A percentile compares a stretch with the other conserved stretches of the same genome.
Evolutionary conservation across 1,139 yeast genomes (phyloP).

Genomic region (Trichomonascaceae sp.): DNA sequence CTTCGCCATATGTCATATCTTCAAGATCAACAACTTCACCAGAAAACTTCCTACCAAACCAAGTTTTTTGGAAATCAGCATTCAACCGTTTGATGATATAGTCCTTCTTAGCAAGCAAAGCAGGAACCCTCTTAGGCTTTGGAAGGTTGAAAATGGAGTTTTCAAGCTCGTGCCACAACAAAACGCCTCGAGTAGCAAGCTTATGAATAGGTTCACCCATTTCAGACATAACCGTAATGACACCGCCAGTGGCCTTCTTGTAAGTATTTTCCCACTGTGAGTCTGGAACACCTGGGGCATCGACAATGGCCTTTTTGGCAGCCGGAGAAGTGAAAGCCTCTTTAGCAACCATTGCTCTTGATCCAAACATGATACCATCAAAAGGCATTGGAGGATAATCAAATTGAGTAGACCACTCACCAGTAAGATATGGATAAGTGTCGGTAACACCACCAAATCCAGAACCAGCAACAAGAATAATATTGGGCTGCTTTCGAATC

Average conservation of each 20-base stretch:
- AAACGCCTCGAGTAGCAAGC: slow-evolving; percentile 95
- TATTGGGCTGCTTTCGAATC: slow-evolving; percentile 87
- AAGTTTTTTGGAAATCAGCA: slow-evolving; percentile 94
- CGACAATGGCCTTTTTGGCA: slow-evolving; percentile 88
- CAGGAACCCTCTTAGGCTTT: slow-evolving; percentile 79
- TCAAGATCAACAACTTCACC: slow-evolving; percentile 84
- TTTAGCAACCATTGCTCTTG: slow-evolving; percentile 95
- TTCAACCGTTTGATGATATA: slow-evolving; percentile 80
- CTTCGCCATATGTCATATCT: slow-evolving; percentile 94
- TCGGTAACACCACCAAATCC: slow-evolving; percentile 98
- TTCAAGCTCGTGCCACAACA: slow-evolving; percentile 91
- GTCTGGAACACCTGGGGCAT: slow-evolving; percentile 86
- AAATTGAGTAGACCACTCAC: slow-evolving; percentile 83
- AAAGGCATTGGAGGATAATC: slow-evolving; percentile 98
- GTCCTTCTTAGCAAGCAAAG: slow-evolving; percentile 75
- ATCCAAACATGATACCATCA: slow-evolving; percentile 94
- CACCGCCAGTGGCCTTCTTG: slow-evolving; percentile 94
- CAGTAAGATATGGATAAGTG: slow-evolving; percentile 94
- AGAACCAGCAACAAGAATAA: slow-evolving; percentile 90
- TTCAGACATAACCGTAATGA: slow-evolving; percentile 91
- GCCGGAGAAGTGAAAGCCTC: slow-evolving; percentile 92
- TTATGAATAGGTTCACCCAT: slow-evolving; percentile 99
- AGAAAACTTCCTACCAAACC: slow-evolving; percentile 77
- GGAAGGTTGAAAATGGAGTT: slow-evolving; percentile 88
- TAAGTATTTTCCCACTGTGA: slow-evolving; percentile 88